Conservation (phyloP, 148 eudicot genomes). For the Polygonum maritimum region DNA sequence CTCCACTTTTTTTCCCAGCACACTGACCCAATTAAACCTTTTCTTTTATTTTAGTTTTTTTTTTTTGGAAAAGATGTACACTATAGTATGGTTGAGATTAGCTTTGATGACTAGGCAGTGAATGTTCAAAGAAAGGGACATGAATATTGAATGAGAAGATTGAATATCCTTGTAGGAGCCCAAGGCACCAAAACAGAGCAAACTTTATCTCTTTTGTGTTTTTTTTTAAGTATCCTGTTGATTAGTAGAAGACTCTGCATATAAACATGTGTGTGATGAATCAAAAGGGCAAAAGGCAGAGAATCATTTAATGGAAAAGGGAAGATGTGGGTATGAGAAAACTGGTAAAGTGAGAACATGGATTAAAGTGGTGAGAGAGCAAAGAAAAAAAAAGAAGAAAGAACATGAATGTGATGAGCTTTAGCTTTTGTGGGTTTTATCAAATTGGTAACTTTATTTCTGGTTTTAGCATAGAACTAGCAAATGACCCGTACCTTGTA, state of each 20-base stretch:
- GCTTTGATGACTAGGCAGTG: slow-evolving; percentile 45
- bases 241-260: background rate
- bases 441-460: background rate
- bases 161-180: slow-evolving; percentile 35
- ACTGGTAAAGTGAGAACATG: background rate
- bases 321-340: background rate
- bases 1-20: slow-evolving; percentile 90
- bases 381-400: background rate
- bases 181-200: background rate
- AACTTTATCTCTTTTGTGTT: background rate
- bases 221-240: background rate
- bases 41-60: background rate
- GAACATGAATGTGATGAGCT: background rate
- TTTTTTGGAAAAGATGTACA: background rate
- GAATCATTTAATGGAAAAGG: background rate
- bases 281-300: background rate
- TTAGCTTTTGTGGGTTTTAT: slow-evolving; percentile 3
- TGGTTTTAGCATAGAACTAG: background rate
- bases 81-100: background rate
- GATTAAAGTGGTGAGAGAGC: slow-evolving; percentile 2
- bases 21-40: slow-evolving; percentile 27
- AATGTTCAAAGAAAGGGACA: slow-evolving; percentile 18
- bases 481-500: no score
- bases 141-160: slow-evolving; percentile 13
- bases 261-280: background rate